Evolutionary conservation across 805 yeast genomes (phyloP).

Genomic region (Starmerella vaccinii): DNA sequence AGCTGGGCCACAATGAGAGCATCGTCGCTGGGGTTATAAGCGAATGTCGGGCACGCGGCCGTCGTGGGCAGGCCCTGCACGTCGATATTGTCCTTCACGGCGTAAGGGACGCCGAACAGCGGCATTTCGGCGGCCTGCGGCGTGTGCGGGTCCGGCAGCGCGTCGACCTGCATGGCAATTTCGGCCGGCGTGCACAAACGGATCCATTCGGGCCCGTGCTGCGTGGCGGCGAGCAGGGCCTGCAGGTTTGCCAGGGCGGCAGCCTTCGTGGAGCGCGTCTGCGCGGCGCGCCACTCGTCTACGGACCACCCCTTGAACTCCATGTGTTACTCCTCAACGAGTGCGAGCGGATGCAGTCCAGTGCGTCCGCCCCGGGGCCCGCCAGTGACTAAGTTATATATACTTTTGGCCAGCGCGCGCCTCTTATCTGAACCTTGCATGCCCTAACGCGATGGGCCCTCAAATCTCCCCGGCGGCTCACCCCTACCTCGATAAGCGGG

Average conservation of each 20-base stretch:
- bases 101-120: conserved; percentile 89
- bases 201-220: conserved; percentile 66
- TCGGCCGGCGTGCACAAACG: conserved; percentile 56
- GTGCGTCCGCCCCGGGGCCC: background rate
- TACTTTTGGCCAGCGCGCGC: background rate
- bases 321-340: conserved; percentile 2
- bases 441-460: background rate
- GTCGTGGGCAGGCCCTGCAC: conserved; percentile 75
- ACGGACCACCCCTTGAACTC: conserved; percentile 15
- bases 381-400: conserved; percentile 5
- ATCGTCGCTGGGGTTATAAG: conserved; percentile 58
- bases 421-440: background rate
- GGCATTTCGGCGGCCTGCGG: conserved; percentile 33
- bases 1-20: conserved; percentile 66
- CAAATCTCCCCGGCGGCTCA: background rate
- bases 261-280: conserved; percentile 5
- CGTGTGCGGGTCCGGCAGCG: conserved; percentile 32
- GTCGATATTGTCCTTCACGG: conserved; percentile 90
- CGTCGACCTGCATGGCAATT: conserved; percentile 65
- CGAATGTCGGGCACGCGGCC: conserved; percentile 86
- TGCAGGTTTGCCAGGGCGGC: conserved; percentile 10
- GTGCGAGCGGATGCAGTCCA: background rate
- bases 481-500: conserved; percentile 2
- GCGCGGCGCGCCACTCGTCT: conserved; percentile 17
- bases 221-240: conserved; percentile 2